phyloP scores from a whole-genome alignment of 176 grass and related monocot species.

The Aegilops umbellulata region DNA sequence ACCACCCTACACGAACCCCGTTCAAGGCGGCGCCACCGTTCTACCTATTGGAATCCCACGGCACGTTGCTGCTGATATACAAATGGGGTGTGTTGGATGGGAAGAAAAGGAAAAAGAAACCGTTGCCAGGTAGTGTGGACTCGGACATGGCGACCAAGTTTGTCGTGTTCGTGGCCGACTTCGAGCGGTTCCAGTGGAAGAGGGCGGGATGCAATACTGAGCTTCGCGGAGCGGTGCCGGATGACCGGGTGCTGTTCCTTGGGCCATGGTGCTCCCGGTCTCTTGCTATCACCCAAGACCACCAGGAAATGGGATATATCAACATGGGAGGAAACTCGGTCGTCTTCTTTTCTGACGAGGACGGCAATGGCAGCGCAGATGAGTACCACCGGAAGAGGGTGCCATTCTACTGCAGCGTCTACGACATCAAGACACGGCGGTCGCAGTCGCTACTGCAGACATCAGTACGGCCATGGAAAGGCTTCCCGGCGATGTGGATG shows the following conservation, averaged over 20 bases:
- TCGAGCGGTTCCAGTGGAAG: not conserved
- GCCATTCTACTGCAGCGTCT: too few species aligned
- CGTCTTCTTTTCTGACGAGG: not conserved
- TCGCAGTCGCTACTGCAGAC: not conserved
- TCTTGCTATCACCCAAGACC: not conserved
- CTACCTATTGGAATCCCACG: too few species aligned
- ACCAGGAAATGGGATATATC: not conserved
- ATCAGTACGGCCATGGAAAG: not conserved
- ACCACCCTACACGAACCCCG: too few species aligned
- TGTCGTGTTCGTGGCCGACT: not conserved
- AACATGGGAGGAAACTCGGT: not conserved
- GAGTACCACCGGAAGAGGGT: not conserved
- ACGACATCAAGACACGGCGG: not conserved
- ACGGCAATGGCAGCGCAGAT: not conserved
- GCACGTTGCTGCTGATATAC: too few species aligned
- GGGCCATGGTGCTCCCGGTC: not conserved
- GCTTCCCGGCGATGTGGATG: not conserved
- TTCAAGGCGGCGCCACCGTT: too few species aligned
- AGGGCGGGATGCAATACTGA: not conserved
- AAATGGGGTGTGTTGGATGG: too few species aligned
- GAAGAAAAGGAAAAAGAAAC: too few species aligned
- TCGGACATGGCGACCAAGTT: not conserved
- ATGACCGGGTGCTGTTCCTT: not conserved
- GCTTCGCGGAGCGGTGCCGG: not conserved
- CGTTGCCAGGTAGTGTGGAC: too few species aligned